These are phyloP conservation scores for Orychophragmus violaceus DNA, from an alignment of 345 rosid species.

Conservation along the genomic window DNA sequence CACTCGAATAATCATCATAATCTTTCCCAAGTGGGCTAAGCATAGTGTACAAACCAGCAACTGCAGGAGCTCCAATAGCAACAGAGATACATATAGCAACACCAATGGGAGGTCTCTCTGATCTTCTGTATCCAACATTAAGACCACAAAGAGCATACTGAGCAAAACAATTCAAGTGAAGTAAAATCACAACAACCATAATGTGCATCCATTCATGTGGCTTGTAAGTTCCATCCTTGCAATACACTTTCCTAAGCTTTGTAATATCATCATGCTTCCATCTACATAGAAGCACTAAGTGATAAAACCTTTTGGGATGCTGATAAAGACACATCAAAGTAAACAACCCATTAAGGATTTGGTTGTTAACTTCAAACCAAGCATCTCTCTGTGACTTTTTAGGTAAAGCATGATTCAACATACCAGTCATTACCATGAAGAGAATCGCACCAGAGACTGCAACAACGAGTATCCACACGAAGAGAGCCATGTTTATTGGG, in stretches of 20 bases:
- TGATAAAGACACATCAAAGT: slow-evolving; percentile 93
- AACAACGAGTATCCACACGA: slow-evolving; percentile 61
- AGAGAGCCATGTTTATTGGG: slow-evolving; percentile 64
- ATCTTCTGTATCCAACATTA: slow-evolving; percentile 75
- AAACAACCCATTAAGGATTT: slow-evolving; percentile 52
- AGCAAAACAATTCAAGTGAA: slow-evolving; percentile 87
- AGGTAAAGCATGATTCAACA: slow-evolving; percentile 65
- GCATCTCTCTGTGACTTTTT: slow-evolving; percentile 53
- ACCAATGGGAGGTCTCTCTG: slow-evolving; percentile 75
- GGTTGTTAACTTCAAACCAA: neutral
- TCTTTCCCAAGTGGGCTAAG: slow-evolving; percentile 88
- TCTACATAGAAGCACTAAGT: slow-evolving; percentile 53
- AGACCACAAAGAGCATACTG: slow-evolving; percentile 93
- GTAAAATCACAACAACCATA: slow-evolving; percentile 71
- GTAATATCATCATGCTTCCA: slow-evolving; percentile 40
- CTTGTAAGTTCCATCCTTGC: slow-evolving; percentile 82
- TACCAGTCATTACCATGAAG: slow-evolving; percentile 95
- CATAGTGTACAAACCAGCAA: slow-evolving; percentile 71
- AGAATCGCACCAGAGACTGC: slow-evolving; percentile 90
- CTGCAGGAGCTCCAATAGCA: slow-evolving; percentile 88
- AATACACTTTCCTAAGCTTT: slow-evolving; percentile 67
- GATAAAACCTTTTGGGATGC: slow-evolving; percentile 84
- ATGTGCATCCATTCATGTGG: slow-evolving; percentile 91
- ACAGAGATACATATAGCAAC: slow-evolving; percentile 73
- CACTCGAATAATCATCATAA: slow-evolving; percentile 43